Conservation (phyloP, 2,329 filamentous ascomycete species). For the Amphichorda felina region DNA sequence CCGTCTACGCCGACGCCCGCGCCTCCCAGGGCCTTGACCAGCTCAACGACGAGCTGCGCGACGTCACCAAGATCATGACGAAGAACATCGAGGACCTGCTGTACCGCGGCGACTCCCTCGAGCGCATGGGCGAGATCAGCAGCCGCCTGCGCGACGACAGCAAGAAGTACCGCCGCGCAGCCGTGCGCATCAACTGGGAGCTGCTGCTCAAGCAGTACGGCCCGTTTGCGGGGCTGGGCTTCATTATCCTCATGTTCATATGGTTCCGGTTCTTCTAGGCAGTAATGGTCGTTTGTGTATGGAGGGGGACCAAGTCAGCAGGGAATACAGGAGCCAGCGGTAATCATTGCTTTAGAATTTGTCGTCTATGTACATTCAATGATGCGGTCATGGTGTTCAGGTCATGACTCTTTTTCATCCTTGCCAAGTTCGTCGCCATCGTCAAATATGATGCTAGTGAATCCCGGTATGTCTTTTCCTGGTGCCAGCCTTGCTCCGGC, state of each 20-base stretch:
- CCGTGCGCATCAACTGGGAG: conserved; percentile 97
- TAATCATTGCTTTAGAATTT: not conserved
- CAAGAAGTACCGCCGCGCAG: conserved; percentile 85
- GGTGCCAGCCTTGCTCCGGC: too few relatives aligned
- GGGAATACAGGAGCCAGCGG: conserved; percentile 1
- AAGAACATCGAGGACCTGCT: conserved; percentile 98
- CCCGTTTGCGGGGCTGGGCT: conserved; percentile 68
- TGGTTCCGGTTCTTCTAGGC: conserved; percentile 85
- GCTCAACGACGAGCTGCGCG: conserved; percentile 91
- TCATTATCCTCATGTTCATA: conserved; percentile 77
- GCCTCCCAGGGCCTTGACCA: conserved; percentile 89
- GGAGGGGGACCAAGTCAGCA: too few relatives aligned
- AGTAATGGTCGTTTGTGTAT: too few relatives aligned
- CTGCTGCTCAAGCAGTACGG: conserved; percentile 93
- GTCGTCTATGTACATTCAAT: conserved; percentile 4
- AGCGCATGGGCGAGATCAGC: conserved; percentile 95
- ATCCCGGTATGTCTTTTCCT: not conserved
- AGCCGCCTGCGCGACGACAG: conserved; percentile 80
- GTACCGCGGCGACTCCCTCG: conserved; percentile 86
- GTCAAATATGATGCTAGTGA: not conserved
- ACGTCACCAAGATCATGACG: conserved; percentile 98
- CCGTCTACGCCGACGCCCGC: conserved; percentile 85
- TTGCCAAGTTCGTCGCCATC: conserved; percentile 1
- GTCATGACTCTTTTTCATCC: not conserved
- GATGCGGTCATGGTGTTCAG: too few relatives aligned